Evolutionary conservation across 2,329 filamentous ascomycete species (phyloP).

Genomic region (Aspergillus nomiae): DNA sequence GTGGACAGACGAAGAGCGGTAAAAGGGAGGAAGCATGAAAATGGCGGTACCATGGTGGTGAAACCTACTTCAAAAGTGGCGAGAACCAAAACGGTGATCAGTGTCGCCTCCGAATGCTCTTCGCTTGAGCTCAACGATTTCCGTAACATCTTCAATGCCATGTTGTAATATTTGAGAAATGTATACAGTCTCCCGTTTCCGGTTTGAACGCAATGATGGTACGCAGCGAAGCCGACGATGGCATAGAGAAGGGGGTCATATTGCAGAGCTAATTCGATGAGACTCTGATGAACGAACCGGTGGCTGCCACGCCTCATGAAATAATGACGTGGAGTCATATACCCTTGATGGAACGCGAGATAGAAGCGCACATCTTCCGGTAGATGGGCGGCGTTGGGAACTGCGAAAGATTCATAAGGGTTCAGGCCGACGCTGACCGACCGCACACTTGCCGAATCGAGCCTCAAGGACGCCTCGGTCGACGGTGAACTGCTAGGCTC

Average conservation of each 20-base stretch:
- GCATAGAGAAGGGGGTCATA: slow-evolving; percentile 85
- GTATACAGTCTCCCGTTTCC: slow-evolving; percentile 73
- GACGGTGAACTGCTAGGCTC: slow-evolving; percentile 56
- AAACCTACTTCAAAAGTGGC: slow-evolving; percentile 82
- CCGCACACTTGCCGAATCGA: slow-evolving; percentile 38
- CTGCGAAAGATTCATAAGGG: slow-evolving; percentile 23
- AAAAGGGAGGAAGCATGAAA: background rate
- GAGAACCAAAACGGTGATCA: slow-evolving; percentile 86
- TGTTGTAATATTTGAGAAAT: slow-evolving; percentile 89
- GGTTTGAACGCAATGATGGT: slow-evolving; percentile 74
- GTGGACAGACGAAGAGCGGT: background rate
- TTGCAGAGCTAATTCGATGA: slow-evolving; percentile 71
- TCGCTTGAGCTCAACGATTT: slow-evolving; percentile 70
- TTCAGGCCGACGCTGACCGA: slow-evolving; percentile 34
- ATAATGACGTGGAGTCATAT: slow-evolving; percentile 82
- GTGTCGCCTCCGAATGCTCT: slow-evolving; percentile 69
- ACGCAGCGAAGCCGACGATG: slow-evolving; percentile 83
- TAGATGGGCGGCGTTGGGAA: slow-evolving; percentile 31
- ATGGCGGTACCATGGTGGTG: background rate
- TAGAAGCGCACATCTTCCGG: slow-evolving; percentile 74
- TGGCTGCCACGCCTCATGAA: slow-evolving; percentile 70
- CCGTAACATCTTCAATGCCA: slow-evolving; percentile 76
- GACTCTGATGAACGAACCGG: slow-evolving; percentile 71
- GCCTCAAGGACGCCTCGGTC: slow-evolving; percentile 48
- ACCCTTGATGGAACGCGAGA: slow-evolving; percentile 74